Percentiles rank a stretch among this genome's conserved stretches.
phyloP scores from a whole-genome alignment of 129 eudicot species.

The sunflower (Helianthus annuus) region HanXRQr2.0-SUNRISE NC_035446.2:127350903-127351402 shows the following conservation, averaged over 20 bases:
- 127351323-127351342: slow-evolving; percentile 86
- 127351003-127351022: slow-evolving; percentile 93
- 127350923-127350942: slow-evolving; percentile 39
- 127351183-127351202: slow-evolving; percentile 45
- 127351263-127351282: slow-evolving; percentile 90
- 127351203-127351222: slow-evolving; percentile 44
- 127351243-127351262: slow-evolving; percentile 90
- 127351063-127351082: slow-evolving; percentile 30
- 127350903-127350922: slow-evolving; percentile 3
- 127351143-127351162: slow-evolving; percentile 49
- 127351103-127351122: not conserved
- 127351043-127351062: slow-evolving; percentile 79
- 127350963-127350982: slow-evolving; percentile 85
- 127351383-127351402: not conserved
- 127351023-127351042: slow-evolving; percentile 74
- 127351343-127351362: slow-evolving; percentile 88
- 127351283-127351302: slow-evolving; percentile 97
- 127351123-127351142: slow-evolving; percentile 19
- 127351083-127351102: slow-evolving; percentile 8
- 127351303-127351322: slow-evolving; percentile 92
- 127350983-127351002: slow-evolving; percentile 96
- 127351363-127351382: slow-evolving; percentile 34
- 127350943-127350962: slow-evolving; percentile 67
- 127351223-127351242: slow-evolving; percentile 98
- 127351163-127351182: slow-evolving; percentile 47